These are phyloP conservation scores for Yamadazyma paraphyllophila DNA, from an alignment of 805 yeast genomes.

Conservation along the genomic window DNA sequence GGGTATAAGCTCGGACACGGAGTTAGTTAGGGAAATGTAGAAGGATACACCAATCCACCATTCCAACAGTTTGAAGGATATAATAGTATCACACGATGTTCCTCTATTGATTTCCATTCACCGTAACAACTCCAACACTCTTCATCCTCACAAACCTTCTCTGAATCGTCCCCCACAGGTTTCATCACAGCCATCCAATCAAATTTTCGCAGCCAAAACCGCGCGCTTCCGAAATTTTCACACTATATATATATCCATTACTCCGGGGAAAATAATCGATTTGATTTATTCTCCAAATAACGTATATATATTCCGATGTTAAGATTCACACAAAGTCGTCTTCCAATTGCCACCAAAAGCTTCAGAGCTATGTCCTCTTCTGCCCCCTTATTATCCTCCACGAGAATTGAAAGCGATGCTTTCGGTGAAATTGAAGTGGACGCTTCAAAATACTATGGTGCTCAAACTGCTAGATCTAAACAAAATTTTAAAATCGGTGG, in stretches of 20 bases:
- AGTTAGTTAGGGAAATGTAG: too few relatives aligned
- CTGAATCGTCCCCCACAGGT: too few relatives aligned
- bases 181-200: conserved; percentile 4
- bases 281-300: neutral
- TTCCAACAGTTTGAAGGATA: too few relatives aligned
- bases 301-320: conserved; percentile 20
- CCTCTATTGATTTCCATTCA: too few relatives aligned
- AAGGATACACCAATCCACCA: too few relatives aligned
- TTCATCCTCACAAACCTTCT: too few relatives aligned
- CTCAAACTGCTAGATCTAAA: conserved; percentile 92
- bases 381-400: conserved; percentile 21
- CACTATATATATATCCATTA: conserved; percentile 5
- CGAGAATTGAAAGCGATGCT: conserved; percentile 88
- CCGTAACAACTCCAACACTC: too few relatives aligned
- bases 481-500: conserved; percentile 97
- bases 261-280: conserved; percentile 7
- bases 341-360: neutral
- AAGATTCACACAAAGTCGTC: conserved; percentile 15
- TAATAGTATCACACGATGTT: too few relatives aligned
- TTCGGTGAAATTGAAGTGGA: conserved; percentile 96
- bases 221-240: neutral
- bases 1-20: too few relatives aligned
- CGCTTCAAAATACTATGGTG: conserved; percentile 90
- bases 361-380: conserved; percentile 31
- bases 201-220: neutral